Conservation (phyloP, 2,329 filamentous ascomycete species). For the Teratosphaeria nubilosa region DNA sequence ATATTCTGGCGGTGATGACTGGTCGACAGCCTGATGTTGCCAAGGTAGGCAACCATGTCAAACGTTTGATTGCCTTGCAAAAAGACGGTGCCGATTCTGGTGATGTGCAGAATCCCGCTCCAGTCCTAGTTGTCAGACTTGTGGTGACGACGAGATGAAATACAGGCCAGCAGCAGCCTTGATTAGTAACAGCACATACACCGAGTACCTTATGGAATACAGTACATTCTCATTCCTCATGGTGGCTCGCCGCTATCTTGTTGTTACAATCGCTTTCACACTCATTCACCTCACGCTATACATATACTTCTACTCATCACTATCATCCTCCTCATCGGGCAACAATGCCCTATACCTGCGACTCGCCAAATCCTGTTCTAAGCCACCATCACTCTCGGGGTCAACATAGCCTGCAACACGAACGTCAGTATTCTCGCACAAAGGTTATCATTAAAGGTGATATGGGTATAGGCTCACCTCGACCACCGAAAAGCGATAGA, state of each 20-base stretch:
- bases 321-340: constrained; percentile 68
- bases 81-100: background rate
- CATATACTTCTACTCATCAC: constrained; percentile 44
- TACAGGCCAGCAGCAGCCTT: background rate
- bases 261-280: background rate
- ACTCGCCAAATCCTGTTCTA: constrained; percentile 79
- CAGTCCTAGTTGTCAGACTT: too few relatives aligned
- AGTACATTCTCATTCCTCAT: background rate
- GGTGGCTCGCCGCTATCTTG: background rate
- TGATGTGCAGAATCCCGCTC: too few relatives aligned
- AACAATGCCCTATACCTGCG: constrained; percentile 68
- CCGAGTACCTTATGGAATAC: background rate
- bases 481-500: constrained; percentile 73
- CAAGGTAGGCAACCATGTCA: too few relatives aligned
- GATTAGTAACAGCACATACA: background rate
- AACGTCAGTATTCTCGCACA: background rate
- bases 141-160: background rate
- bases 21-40: too few relatives aligned
- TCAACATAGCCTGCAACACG: constrained; percentile 60
- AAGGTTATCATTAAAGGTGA: background rate
- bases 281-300: background rate
- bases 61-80: too few relatives aligned
- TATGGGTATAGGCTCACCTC: constrained; percentile 42
- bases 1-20: too few relatives aligned
- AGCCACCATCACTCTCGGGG: constrained; percentile 72